Base-by-base conservation (phyloP, 2,329 filamentous ascomycete species). In the Colletotrichum cuscutae region DNA sequence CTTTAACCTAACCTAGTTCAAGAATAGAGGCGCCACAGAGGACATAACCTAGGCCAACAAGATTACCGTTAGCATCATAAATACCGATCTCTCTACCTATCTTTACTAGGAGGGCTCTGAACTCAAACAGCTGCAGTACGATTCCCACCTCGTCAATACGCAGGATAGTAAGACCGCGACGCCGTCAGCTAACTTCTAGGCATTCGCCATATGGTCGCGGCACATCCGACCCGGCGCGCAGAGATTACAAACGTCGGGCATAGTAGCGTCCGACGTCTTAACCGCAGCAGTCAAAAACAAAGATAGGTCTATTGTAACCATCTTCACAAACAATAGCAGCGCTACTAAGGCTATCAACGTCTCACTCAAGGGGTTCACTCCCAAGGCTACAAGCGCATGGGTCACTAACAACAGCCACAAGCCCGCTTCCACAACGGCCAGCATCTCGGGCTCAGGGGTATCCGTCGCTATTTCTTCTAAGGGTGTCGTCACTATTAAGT, bases 21-120 rank as follows among this genome's bases (percentile, higher is more conserved):
- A 76, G 0, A 81, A 77, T 72, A 86, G 87, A 57, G 85, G 82
- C 11, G 78, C 81, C 0, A 84, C 84, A 49, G 88, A 90, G 73
- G 89, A 88, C 7, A 81, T 87, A 75, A 88, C 86, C 2, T 90
- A 87, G 88, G 88, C 88, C 1, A 86, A 86, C 75, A 86, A 87
- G 74, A 85, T 90, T 57, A 86, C 86, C 78, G 82, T 82, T 37
- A 86, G 84, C 24, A 79, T 90, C 15, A 81, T 86, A 6, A 84
- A 84, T 75, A 83, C 82, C 28, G 86, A 87, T 75, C 80, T 87
- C 5, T 86, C 83, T 8, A 88, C 84, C 0, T 89, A 89, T 76
- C 80, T 90, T 5, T 89, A 88, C 79, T 90, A 88, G 88, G 85
- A 87, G 77, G 86, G 87, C 35, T 78, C 80, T 22, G 78, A 82